Percentiles rank a stretch among this genome's conserved stretches.
Evolutionary conservation across 108 stramenopile genomes (phyloP).

Genomic region (Hondaea fermentalgiana): DNA sequence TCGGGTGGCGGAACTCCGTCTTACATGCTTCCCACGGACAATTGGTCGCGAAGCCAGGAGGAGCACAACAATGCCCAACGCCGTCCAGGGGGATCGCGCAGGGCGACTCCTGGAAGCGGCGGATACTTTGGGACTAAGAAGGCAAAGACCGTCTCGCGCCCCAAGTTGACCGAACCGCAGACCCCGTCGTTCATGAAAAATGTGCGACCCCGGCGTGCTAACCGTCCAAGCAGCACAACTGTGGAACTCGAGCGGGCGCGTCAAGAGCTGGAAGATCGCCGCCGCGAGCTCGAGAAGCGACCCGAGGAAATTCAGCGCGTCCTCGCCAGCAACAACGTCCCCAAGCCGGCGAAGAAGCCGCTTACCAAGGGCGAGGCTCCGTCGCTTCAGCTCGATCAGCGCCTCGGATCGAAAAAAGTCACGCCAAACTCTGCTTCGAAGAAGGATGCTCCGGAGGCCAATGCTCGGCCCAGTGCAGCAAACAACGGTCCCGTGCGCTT

Average conservation of each 20-base stretch:
- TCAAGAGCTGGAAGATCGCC: not conserved
- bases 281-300: not conserved
- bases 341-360: not conserved
- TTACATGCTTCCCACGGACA: too few relatives aligned
- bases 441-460: not conserved
- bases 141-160: not conserved
- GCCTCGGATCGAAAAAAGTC: not conserved
- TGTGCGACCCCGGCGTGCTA: not conserved
- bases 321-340: not conserved
- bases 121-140: too few relatives aligned
- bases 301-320: not conserved
- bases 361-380: not conserved
- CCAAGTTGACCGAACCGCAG: not conserved
- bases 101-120: too few relatives aligned
- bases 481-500: not conserved
- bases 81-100: too few relatives aligned
- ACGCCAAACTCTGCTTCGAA: not conserved
- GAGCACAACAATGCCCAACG: too few relatives aligned
- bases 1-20: too few relatives aligned
- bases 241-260: not conserved
- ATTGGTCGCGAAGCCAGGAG: too few relatives aligned
- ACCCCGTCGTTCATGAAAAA: not conserved
- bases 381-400: not conserved
- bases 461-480: not conserved
- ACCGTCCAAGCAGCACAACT: not conserved